Conservation (phyloP, 306 rosid genomes). For the Sindora glabra region DNA sequence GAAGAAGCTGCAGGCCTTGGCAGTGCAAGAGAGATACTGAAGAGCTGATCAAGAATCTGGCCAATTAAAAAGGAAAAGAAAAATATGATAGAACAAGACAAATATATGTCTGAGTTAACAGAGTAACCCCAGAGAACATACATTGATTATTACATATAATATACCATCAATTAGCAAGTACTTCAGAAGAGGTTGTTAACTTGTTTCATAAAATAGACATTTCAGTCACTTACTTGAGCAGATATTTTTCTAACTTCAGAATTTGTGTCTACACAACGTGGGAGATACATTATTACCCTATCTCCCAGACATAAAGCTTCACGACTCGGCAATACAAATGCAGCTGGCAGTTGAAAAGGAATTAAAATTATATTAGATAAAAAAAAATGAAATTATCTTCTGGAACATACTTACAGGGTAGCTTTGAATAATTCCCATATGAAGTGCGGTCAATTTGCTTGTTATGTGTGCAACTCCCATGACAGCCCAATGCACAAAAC, state of each 20-base stretch:
- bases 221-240: slow-evolving; percentile 55
- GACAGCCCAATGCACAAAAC: slow-evolving; percentile 80
- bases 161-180: neutral
- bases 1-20: slow-evolving; percentile 73
- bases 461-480: slow-evolving; percentile 75
- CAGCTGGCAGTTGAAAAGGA: slow-evolving; percentile 47
- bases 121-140: slow-evolving; percentile 8
- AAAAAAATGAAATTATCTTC: neutral
- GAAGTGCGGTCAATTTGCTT: slow-evolving; percentile 66
- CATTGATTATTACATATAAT: neutral
- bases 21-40: slow-evolving; percentile 82
- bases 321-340: slow-evolving; percentile 83
- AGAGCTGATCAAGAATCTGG: slow-evolving; percentile 87
- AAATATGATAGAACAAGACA: slow-evolving; percentile 2
- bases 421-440: slow-evolving; percentile 67
- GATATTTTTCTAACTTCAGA: slow-evolving; percentile 92
- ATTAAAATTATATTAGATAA: neutral
- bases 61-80: slow-evolving; percentile 5
- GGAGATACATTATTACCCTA: slow-evolving; percentile 79
- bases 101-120: slow-evolving; percentile 6
- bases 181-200: slow-evolving; percentile 3
- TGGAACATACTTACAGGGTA: slow-evolving; percentile 67
- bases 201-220: neutral
- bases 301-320: slow-evolving; percentile 91
- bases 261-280: slow-evolving; percentile 87